phyloP scores from a whole-genome alignment of 2,329 filamentous ascomycete genomes.

The Ceratocystis variospora region DNA sequence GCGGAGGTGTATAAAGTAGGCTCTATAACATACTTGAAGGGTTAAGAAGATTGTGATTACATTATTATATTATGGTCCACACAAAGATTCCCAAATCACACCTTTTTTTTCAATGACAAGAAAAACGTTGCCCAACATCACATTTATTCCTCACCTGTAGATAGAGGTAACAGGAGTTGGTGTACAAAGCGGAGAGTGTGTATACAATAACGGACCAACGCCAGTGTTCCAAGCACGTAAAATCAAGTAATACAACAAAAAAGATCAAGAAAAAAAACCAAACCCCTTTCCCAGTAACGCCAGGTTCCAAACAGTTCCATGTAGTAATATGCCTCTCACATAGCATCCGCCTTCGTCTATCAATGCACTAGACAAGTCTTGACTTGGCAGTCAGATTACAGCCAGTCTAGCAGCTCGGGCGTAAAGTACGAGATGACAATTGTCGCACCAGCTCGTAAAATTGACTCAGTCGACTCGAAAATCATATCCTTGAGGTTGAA shows the following conservation, averaged over 20 bases:
- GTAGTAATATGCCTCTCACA: background rate
- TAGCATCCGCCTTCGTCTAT: background rate
- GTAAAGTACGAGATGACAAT: slow-evolving; percentile 94
- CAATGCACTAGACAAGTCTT: background rate
- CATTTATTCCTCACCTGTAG: background rate
- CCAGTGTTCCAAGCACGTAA: background rate
- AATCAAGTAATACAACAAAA: background rate
- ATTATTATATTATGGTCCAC: background rate
- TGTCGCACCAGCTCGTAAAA: slow-evolving; percentile 79
- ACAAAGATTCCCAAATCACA: too few relatives aligned
- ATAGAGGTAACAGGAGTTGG: background rate
- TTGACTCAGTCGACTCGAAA: slow-evolving; percentile 86
- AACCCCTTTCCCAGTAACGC: background rate
- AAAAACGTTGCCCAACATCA: background rate
- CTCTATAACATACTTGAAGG: too few relatives aligned
- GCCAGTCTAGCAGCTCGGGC: slow-evolving; percentile 60
- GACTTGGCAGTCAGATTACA: slow-evolving; percentile 31
- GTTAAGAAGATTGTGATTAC: background rate
- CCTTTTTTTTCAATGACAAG: too few relatives aligned
- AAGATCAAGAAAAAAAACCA: slow-evolving; percentile 1
- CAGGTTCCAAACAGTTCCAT: background rate
- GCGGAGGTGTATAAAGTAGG: background rate
- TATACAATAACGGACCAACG: background rate
- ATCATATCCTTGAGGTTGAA: slow-evolving; percentile 93
- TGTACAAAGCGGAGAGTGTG: background rate